Evolutionary conservation across 108 stramenopile species (phyloP), one percentile per base, ranked within the genome.

Genomic region (Cyclostephanos tholiformis): DNA sequence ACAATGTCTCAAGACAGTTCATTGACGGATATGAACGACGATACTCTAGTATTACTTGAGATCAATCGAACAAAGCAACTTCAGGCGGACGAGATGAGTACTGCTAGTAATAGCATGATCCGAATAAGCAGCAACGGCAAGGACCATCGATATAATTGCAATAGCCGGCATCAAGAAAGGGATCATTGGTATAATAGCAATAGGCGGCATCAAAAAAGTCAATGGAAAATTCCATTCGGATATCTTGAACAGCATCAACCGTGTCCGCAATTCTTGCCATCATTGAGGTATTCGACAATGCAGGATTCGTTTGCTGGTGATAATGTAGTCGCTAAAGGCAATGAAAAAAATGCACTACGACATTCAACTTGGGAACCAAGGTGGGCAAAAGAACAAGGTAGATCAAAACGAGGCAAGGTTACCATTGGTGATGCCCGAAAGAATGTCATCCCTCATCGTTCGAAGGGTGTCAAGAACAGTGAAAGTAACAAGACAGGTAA

Each of bases 261-360:
- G 12, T 79, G 78, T 60, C 67, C 60, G 20, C 78, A 79, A 35
- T 79, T 79, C 46, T 36, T 79, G 25, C 78, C 78, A 67, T 71
- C 78, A 6, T 56, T 72, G 58, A 68, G 50, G 22, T 72, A 72
- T 43, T 79, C 78, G 1, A 68, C 60, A 9, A 68, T 76, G 75
- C 67, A 72, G 32, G 67, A 20, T 71, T 49, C 14, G 32, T 66
- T 48, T 10, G 50, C 26, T 19, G 32, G 14, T 19, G 58, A 78
- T 19, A 32, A 44, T 58, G 63, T 50, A 10, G 62, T 48, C n/a
- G 14, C 27, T 7, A 39, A 57, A 3, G 27, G 2, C 12, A 38
- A 56, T 19, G 23, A 19, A 56, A 23, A 6, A 23, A 12, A n/a
- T n/a, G n/a, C n/a, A 30, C 57, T n/a, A 25, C 19, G 52, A 22